Base-by-base conservation (phyloP, 768 basidiomycete species). In the Mrakia hoshinonis region DNA sequence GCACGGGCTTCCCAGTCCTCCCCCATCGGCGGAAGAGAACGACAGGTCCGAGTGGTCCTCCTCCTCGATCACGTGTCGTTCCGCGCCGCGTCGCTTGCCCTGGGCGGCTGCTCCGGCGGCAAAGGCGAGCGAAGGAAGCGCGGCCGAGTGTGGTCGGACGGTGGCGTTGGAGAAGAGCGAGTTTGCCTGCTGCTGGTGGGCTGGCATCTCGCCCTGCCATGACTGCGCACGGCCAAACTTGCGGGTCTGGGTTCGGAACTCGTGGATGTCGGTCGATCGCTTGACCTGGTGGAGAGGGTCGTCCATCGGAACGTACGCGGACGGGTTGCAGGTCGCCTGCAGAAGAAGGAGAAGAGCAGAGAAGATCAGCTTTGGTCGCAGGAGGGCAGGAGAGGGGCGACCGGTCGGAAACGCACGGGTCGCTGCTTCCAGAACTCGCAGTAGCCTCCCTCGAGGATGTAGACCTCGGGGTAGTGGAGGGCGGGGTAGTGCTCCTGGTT, bases 401-500 rank as follows among this genome's bases (percentile, higher is more conserved):
- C 4, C 4, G 18, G 24, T 18, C 18, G 18, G 15, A 31, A 18
- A 79, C 81, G 36, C 61, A 83, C 78, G 2, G 85, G 81, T 65
- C 85, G 88, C 29, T 82, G 80, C 75, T 87, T 86, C 82, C 84
- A 96, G 82, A 92, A 98, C 52, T 86, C 85, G 75, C 87, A 91
- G 80, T 97, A 99, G 15, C 96, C 96, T 47, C 96, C 96, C 81
- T 96, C 91, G 10, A 99, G 85, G 75, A 99, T 86, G 81, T 98
- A 99, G 22, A 98, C 86, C 81, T 99, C 96, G 0, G 96, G 96
- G 77, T 91, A 99, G 80, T 91, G 89, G 51, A 97, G 87, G 77
- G 85, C 89, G 4, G 96, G 96, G 79, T 99, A 99, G 72, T 90
- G 88, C 74, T 89, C 87, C 31, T 65, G 49, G 80, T 97, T 97